Evolutionary conservation across 129 eudicot species (phyloP).

Genomic region (Kitagawia praeruptora): DNA sequence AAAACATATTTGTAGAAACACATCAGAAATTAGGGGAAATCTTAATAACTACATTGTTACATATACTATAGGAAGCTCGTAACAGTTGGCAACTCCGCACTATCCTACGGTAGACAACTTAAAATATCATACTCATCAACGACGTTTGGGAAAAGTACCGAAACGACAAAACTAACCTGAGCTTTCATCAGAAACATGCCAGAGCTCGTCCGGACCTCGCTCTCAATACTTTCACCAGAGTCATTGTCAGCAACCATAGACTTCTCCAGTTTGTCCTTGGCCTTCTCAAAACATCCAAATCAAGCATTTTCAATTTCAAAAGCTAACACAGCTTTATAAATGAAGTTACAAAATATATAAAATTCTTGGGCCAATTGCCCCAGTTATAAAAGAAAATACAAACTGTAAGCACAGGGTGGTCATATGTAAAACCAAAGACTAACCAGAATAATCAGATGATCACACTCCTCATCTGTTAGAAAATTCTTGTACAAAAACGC

Average conservation of each 20-base stretch:
- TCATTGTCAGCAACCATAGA: constrained; percentile 86
- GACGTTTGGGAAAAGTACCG: background rate
- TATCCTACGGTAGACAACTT: background rate
- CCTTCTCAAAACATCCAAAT: constrained; percentile 32
- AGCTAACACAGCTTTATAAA: background rate
- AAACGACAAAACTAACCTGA: constrained; percentile 39
- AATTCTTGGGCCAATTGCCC: background rate
- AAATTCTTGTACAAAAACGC: constrained; percentile 56
- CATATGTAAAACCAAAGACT: constrained; percentile 11
- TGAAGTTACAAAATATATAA: background rate
- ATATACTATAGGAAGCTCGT: background rate
- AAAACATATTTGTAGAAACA: background rate
- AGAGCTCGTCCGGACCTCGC: constrained; percentile 73
- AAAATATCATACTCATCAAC: background rate
- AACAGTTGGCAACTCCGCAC: background rate
- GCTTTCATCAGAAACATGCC: constrained; percentile 73
- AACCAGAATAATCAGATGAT: constrained; percentile 66
- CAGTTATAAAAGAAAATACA: background rate
- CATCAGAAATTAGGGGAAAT: background rate
- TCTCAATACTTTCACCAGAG: constrained; percentile 70
- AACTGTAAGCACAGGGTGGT: background rate
- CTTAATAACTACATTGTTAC: background rate
- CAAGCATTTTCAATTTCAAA: background rate
- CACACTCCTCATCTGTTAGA: constrained; percentile 77
- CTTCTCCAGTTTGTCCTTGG: constrained; percentile 64